Base-by-base conservation (phyloP, 495 filamentous ascomycete species). In the Talaromyces adpressus region DNA sequence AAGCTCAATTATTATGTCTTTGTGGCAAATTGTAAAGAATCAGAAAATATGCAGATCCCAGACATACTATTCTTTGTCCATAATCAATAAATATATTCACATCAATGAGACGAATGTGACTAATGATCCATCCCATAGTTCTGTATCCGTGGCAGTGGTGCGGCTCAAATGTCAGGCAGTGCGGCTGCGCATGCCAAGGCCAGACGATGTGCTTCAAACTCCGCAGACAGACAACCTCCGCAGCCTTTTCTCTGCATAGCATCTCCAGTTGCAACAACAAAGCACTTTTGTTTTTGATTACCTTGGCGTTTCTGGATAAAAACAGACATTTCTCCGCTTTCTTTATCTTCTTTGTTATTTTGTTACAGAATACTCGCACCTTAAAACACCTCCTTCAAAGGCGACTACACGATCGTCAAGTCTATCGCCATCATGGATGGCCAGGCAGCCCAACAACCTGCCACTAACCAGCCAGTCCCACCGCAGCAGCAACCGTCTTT, bases 401-500 rank as follows among this genome's bases (percentile, higher is more conserved):
- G 6, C 52, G 1, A 56, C 52, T 3, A 27, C 52, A 14, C 52
- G n/a, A 56, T 25, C 52, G 11, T 56, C 52, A 9, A 56, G 52
- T 27, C 23, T 3, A 36, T 25, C 12, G 52, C 27, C 52, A 56
- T 22, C 60, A 62, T 62, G 60, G 60, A 62, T 23, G 60, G 60
- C 47, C 60, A 62, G 29, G 60, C 34, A 18, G 59, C 23, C 36
- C 36, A 41, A 14, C 34, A 61, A n/a, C 66, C 69, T 60, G 69
- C 73, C 41, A 59, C 67, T 8, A 70, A 70, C 52, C 78, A 77
- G 70, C 65, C 69, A 6, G 64, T 67, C 56, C 69, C 71, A 23
- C 69, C 72, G 8, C 74, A 73, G 62, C 77, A 81, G 63, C 75
- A 79, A 51, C 75, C 77, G 6, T 79, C 79, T 57, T 68, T 84